Conservation (phyloP, 371 early-diverging fungal genomes). For the Mucor saturninus region DNA sequence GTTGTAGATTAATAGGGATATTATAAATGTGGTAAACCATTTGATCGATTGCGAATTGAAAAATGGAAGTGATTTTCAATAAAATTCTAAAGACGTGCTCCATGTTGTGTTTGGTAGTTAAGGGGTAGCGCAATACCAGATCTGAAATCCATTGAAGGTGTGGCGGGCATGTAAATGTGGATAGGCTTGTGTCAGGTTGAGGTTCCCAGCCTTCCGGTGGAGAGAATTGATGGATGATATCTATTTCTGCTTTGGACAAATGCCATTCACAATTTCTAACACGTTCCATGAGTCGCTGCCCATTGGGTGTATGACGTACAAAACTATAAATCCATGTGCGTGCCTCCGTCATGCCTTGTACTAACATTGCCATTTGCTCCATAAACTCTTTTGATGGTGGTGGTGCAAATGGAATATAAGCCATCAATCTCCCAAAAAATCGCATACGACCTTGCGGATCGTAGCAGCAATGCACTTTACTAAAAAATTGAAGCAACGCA, state of each 20-base stretch:
- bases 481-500: constrained; percentile 58
- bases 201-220: constrained; percentile 1
- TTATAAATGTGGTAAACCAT: constrained; percentile 39
- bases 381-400: constrained; percentile 28
- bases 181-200: constrained; percentile 4
- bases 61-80: constrained; percentile 36
- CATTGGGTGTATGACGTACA: constrained; percentile 7
- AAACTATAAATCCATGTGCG: constrained; percentile 32
- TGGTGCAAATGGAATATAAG: constrained; percentile 65
- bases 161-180: background rate
- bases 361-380: constrained; percentile 26
- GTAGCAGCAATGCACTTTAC: constrained; percentile 58
- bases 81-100: constrained; percentile 16
- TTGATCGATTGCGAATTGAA: constrained; percentile 52
- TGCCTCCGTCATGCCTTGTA: constrained; percentile 19
- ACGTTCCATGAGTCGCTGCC: constrained; percentile 31
- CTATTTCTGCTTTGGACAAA: constrained; percentile 16
- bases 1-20: constrained; percentile 39
- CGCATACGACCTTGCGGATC: constrained; percentile 69
- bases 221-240: constrained; percentile 1
- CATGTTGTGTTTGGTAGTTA: background rate
- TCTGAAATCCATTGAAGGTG: constrained; percentile 14
- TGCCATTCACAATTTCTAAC: constrained; percentile 43
- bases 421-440: constrained; percentile 66
- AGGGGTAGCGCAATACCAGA: background rate